Evolutionary conservation across 352 stramenopile species (phyloP).

Genomic region (Globisporangium alternatum): DNA sequence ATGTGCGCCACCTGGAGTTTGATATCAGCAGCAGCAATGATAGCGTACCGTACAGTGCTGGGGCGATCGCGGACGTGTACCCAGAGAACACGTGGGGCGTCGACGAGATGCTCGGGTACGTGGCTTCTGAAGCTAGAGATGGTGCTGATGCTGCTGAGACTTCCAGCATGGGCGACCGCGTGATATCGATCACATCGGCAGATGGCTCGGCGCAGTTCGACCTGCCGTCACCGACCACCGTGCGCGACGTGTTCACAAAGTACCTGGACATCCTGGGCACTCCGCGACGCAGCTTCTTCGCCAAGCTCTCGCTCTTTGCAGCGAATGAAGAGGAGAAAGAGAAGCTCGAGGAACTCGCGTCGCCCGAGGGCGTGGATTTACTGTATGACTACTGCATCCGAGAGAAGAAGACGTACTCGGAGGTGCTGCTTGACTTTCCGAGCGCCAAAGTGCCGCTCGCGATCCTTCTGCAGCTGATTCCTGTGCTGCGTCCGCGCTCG

Average conservation of each 20-base stretch:
- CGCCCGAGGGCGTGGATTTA: slow-evolving; percentile 85
- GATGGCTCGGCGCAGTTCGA: slow-evolving; percentile 46
- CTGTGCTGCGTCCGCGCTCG: slow-evolving; percentile 76
- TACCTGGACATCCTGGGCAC: slow-evolving; percentile 88
- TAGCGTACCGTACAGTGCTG: slow-evolving; percentile 40
- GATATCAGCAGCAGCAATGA: slow-evolving; percentile 28
- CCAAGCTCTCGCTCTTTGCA: slow-evolving; percentile 81
- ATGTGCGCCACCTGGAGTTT: slow-evolving; percentile 79
- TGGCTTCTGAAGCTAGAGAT: slow-evolving; percentile 9
- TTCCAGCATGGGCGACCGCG: slow-evolving; percentile 25
- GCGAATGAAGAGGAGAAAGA: slow-evolving; percentile 86
- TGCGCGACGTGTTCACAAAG: slow-evolving; percentile 73
- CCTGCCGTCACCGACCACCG: slow-evolving; percentile 47
- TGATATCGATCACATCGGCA: slow-evolving; percentile 47
- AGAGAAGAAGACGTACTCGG: slow-evolving; percentile 89
- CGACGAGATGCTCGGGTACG: slow-evolving; percentile 62
- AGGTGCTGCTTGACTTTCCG: slow-evolving; percentile 86
- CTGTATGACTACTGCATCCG: slow-evolving; percentile 93
- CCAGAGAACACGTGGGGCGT: slow-evolving; percentile 74
- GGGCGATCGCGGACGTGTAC: slow-evolving; percentile 76
- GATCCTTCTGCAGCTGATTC: slow-evolving; percentile 83
- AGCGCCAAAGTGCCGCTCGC: slow-evolving; percentile 65
- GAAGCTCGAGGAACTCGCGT: slow-evolving; percentile 89
- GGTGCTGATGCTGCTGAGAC: neutral
- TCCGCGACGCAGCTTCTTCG: slow-evolving; percentile 86